A percentile compares a stretch with the other conserved stretches of the same genome.
These are phyloP conservation scores for Helichrysum umbraculigerum DNA, from an alignment of 129 eudicot species.

Conservation along the genomic window DNA sequence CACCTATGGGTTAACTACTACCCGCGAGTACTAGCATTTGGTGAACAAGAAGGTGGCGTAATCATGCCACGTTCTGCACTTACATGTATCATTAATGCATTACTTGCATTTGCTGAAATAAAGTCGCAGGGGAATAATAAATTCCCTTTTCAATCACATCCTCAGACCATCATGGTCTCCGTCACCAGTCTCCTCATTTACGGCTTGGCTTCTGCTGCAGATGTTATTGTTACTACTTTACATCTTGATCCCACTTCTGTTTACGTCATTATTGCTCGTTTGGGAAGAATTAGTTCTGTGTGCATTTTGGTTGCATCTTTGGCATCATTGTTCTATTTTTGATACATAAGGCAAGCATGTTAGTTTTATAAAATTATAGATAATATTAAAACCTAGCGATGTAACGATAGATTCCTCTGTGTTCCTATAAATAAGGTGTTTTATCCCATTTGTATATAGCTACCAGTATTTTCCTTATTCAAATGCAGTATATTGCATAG, in stretches of 20 bases:
- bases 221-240: background rate
- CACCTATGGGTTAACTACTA: background rate
- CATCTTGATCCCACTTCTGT: background rate
- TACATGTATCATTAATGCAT: background rate
- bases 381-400: no score
- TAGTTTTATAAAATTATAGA: no score
- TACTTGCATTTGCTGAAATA: background rate
- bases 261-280: background rate
- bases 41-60: background rate
- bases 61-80: conserved; percentile 5
- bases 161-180: background rate
- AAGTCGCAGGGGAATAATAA: background rate
- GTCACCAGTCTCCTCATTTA: background rate
- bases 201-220: background rate
- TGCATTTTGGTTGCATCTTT: background rate
- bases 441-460: no score
- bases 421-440: no score
- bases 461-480: no score
- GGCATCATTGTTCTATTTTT: background rate
- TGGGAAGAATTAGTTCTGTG: background rate
- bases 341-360: background rate
- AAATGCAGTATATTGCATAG: no score
- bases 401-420: no score
- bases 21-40: background rate
- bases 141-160: conserved; percentile 22